Conservation (phyloP, 805 yeast genomes). For the Cyberlindnera euphorbiae region DNA sequence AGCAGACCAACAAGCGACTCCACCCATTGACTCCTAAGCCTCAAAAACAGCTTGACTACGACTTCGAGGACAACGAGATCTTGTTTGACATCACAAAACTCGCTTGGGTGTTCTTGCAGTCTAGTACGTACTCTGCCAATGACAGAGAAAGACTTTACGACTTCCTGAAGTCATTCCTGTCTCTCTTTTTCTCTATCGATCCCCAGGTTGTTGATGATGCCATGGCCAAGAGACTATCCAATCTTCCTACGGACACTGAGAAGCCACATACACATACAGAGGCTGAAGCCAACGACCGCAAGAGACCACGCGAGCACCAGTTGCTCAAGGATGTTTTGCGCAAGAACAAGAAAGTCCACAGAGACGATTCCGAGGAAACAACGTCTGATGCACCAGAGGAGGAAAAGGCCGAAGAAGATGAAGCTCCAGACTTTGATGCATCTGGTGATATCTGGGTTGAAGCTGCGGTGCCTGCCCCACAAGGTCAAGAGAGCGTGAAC, state of each 20-base stretch:
- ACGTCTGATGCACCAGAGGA: constrained; percentile 22
- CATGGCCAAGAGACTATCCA: constrained; percentile 29
- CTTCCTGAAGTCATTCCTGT: constrained; percentile 65
- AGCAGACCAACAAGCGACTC: constrained; percentile 79
- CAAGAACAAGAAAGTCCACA: constrained; percentile 38
- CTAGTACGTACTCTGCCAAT: constrained; percentile 69
- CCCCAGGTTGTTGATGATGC: constrained; percentile 42
- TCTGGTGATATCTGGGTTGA: constrained; percentile 28
- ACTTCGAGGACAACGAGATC: constrained; percentile 60
- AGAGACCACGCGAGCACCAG: constrained; percentile 44
- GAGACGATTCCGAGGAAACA: constrained; percentile 26
- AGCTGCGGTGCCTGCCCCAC: constrained; percentile 18
- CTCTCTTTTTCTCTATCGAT: constrained; percentile 65
- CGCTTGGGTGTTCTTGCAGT: constrained; percentile 59
- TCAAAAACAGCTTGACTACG: constrained; percentile 63
- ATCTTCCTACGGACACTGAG: constrained; percentile 4
- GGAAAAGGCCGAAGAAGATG: constrained; percentile 26
- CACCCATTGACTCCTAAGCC: constrained; percentile 86
- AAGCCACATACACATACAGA: constrained; percentile 2
- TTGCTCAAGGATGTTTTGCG: constrained; percentile 55
- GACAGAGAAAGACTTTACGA: constrained; percentile 76
- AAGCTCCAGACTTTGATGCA: constrained; percentile 18
- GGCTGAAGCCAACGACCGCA: constrained; percentile 20
- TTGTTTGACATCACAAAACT: constrained; percentile 70
- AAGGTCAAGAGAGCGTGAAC: constrained; percentile 27